Evolutionary conservation across 495 filamentous ascomycete genomes (phyloP).

Genomic region (Neurospora sp.): DNA sequence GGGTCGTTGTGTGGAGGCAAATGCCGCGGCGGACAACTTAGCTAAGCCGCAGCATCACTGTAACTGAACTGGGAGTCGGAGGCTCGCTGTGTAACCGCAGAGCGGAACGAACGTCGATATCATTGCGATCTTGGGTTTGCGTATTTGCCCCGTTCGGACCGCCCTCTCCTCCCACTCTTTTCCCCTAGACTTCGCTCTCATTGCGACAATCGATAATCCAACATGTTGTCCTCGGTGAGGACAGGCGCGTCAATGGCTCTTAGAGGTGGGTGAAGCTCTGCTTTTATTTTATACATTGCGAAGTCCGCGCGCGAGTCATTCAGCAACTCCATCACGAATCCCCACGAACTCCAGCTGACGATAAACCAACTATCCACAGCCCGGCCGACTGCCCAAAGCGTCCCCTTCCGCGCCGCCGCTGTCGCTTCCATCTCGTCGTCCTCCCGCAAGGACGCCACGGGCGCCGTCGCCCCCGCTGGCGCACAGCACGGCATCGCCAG

Average conservation of each 20-base stretch:
- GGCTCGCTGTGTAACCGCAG: neutral
- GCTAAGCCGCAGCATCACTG: neutral
- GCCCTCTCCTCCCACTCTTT: neutral
- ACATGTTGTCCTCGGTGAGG: slow-evolving; percentile 56
- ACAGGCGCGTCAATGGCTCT: slow-evolving; percentile 57
- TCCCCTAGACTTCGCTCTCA: neutral
- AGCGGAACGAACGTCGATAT: neutral
- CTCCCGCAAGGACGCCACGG: slow-evolving; percentile 44
- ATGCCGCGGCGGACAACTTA: neutral
- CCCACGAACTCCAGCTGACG: slow-evolving; percentile 8
- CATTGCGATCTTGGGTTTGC: neutral
- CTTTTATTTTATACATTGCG: neutral
- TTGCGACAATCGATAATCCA: slow-evolving; percentile 6
- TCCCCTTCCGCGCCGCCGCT: slow-evolving; percentile 47
- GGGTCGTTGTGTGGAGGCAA: neutral
- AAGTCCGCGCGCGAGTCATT: neutral
- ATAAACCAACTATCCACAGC: slow-evolving; percentile 29
- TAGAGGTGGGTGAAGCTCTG: slow-evolving; percentile 46
- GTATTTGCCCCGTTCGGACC: neutral
- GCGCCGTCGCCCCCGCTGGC: slow-evolving; percentile 28
- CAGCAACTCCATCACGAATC: neutral
- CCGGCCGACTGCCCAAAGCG: slow-evolving; percentile 48
- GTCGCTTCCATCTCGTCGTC: slow-evolving; percentile 56
- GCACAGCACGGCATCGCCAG: slow-evolving; percentile 26
- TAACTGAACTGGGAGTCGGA: neutral